Evolutionary conservation across 305 asterid genomes (phyloP), one percentile per base, ranked within the genome.

Genomic region (Rubia tinctorum): DNA sequence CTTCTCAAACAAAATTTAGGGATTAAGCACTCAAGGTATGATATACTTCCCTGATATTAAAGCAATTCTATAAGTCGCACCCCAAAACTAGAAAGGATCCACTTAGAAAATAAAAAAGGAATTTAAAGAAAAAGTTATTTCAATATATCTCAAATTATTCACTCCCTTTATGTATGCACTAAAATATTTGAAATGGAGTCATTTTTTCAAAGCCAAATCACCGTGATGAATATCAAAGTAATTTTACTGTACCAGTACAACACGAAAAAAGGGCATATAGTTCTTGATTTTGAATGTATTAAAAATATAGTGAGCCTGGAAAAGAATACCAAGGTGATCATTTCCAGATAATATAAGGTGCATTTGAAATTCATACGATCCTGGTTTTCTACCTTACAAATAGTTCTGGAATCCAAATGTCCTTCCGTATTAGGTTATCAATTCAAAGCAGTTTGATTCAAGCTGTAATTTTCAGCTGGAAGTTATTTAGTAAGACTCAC

Each of bases 401-500:
- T 6, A 63, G 20, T 30, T 63, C 68, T 37, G 15, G 25, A 42
- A 12, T 37, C 69, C 37, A 63, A 6, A 64, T 15, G 25, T n/a
- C 45, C 18, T 30, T 34, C 8, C 15, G 11, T 9, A 61, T 27
- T 27, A 61, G 34, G 25, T 8, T 47, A 27, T 37, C 23, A 37
- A 47, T 10, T 69, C 47, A 49, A 51, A 6, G 8, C 12, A 20
- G 9, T 22, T 43, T 44, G 20, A 42, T 67, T 67, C 37, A 10
- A 11, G 23, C 7, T 51, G 17, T 2, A 34, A 23, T 61, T 10
- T 27, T 37, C 37, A 61, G 18, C 17, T 10, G 62, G 67, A 15
- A 20, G 66, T 71, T 70, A 75, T 76, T 62, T 30, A 23, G 18
- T 3, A 25, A 51, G 0, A 75, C 83, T 64, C 75, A 89, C 96